Conservation (phyloP, 768 basidiomycete genomes). For the Boletus bicolor region DNA sequence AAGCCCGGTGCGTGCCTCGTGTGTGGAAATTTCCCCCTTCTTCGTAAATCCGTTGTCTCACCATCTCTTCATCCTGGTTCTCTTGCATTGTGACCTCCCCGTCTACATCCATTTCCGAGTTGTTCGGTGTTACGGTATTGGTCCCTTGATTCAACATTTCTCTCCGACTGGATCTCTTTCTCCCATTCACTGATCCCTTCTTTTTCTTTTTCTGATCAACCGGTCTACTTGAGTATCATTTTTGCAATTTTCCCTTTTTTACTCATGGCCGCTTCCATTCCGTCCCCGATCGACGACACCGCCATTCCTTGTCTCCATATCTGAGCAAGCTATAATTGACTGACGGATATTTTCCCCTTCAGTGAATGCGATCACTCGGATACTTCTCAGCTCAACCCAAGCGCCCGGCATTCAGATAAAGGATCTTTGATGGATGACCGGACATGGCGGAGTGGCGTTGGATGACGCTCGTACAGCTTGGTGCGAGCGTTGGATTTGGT, state of each 20-base stretch:
- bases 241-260: constrained; percentile 4
- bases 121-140: background rate
- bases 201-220: background rate
- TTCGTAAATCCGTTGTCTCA: background rate
- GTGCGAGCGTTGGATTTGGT: constrained; percentile 16
- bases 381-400: constrained; percentile 79
- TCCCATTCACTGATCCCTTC: background rate
- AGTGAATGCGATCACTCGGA: constrained; percentile 78
- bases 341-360: constrained; percentile 5
- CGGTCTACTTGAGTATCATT: background rate
- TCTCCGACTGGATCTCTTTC: background rate
- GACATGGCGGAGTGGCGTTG: background rate
- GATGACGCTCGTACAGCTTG: constrained; percentile 23
- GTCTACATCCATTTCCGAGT: background rate
- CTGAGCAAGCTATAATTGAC: constrained; percentile 3
- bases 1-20: constrained; percentile 42
- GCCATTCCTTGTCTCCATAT: constrained; percentile 1
- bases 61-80: background rate
- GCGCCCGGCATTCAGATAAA: constrained; percentile 89
- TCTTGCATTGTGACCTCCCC: background rate
- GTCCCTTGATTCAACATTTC: background rate
- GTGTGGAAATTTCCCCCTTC: background rate
- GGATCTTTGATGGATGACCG: constrained; percentile 50
- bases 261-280: constrained; percentile 4
- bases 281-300: constrained; percentile 11